Evolutionary conservation across 164 flowering plant species (phyloP), one percentile per base, ranked within the genome.

Genomic region (Litsea cubeba): DNA sequence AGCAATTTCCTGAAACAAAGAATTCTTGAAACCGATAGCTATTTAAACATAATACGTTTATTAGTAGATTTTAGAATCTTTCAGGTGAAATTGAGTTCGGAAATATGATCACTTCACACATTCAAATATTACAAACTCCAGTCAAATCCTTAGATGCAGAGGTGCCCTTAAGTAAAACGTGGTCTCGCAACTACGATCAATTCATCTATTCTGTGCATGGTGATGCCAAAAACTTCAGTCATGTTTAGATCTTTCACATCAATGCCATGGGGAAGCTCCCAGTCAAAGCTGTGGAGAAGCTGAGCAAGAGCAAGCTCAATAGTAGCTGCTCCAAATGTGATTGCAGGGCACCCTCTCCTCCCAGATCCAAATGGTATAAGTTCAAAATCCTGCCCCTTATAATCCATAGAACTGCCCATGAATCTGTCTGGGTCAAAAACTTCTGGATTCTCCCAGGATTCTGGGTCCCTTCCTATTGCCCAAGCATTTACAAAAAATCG

Each of bases 381-480:
- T 79, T 86, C 82, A 46, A 75, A 86, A 71, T 86, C 79, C 54
- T 81, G 81, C 11, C 87, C 91, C 68, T 76, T 84, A 76, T 65
- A 85, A 65, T 87, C 89, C 2, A 86, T 78, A 14, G 46, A 20
- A 68, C 83, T 81, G 12, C 62, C 77, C 46, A 84, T 26, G 75
- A 89, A 89, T 70, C 93, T 81, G 58, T 87, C 89, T 11, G 93
- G 91, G 18, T 81, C 60, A 65, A 87, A 86, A 17, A 4, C 22
- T 1, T 83, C 83, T 4, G 90, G 87, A 63, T 86, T 68, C 68
- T 83, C 72, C 81, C 91, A 88, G 0, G 68, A 32, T 51, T 70
- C 75, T 46, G 85, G 80, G 73, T 87, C 87, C 71, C 88, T 84
- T 70, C 88, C 87, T 14, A 87, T 79, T 22, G 87, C 87, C 89